Conservation (phyloP, 1,139 yeast genomes). For the Lodderomyces jiufengensis region DNA sequence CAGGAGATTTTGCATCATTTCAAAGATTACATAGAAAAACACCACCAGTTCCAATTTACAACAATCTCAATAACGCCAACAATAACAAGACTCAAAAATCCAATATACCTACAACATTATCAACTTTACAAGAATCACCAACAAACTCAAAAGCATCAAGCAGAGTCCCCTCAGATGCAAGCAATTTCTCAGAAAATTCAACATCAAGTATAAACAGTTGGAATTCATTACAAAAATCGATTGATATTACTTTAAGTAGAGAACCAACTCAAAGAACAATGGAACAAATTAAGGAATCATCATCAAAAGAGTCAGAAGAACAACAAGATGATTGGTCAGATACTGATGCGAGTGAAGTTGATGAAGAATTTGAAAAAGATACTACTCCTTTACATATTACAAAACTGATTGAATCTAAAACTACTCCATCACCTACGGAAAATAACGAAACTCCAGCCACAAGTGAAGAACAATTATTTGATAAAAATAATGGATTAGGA, state of each 20-base stretch:
- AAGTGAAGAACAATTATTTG: neutral
- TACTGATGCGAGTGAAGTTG: slow-evolving; percentile 5
- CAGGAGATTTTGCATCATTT: slow-evolving; percentile 24
- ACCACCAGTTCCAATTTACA: slow-evolving; percentile 4
- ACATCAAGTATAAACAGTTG: slow-evolving; percentile 21
- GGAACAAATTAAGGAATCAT: neutral
- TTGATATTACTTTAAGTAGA: slow-evolving; percentile 22
- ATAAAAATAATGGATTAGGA: slow-evolving; percentile 32
- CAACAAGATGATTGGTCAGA: slow-evolving; percentile 11
- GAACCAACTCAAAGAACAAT: neutral
- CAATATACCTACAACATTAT: neutral
- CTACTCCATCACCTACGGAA: neutral
- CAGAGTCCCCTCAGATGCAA: slow-evolving; percentile 4
- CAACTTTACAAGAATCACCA: neutral
- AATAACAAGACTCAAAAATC: neutral
- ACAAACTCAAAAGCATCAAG: neutral
- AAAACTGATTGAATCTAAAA: slow-evolving; percentile 1
- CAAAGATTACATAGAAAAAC: too few species aligned
- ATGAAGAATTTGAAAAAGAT: slow-evolving; percentile 5
- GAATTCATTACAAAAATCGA: slow-evolving; percentile 35
- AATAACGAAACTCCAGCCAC: neutral
- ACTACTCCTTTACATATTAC: slow-evolving; percentile 12
- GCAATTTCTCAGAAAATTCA: slow-evolving; percentile 8
- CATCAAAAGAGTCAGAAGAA: too few species aligned
- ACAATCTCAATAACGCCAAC: neutral